These are phyloP conservation scores for Diaporthe citrichinensis DNA, from an alignment of 2,329 filamentous ascomycete species.

Conservation along the genomic window DNA sequence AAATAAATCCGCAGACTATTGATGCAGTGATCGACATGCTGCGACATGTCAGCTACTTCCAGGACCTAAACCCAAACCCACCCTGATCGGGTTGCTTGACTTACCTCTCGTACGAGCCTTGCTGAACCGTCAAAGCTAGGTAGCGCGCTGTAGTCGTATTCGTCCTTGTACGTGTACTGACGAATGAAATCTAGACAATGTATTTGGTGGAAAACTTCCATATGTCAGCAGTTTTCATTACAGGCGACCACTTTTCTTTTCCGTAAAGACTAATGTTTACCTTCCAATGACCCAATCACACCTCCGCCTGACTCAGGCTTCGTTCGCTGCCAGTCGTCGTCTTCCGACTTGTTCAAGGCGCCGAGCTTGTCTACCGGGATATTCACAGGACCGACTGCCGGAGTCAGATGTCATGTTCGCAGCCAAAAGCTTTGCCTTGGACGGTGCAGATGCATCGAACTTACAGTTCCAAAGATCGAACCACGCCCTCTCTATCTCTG, in stretches of 20 bases:
- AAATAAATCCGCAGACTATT: neutral
- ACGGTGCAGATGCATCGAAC: neutral
- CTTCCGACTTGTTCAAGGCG: conserved; percentile 1
- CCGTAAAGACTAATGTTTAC: neutral
- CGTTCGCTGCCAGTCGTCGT: neutral
- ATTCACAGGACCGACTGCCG: neutral
- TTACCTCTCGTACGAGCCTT: neutral
- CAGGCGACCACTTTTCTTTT: neutral
- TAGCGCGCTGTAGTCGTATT: neutral
- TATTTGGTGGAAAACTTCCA: neutral
- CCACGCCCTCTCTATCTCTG: neutral
- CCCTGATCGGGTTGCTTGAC: neutral
- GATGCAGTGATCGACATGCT: conserved; percentile 3
- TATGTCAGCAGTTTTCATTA: neutral
- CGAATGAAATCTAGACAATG: neutral
- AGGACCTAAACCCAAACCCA: neutral
- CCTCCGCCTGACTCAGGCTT: neutral
- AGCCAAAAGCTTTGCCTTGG: neutral
- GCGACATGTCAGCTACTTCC: neutral
- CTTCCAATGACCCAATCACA: neutral
- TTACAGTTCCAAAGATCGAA: neutral
- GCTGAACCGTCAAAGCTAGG: neutral
- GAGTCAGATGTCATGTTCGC: neutral
- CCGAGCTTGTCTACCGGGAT: neutral
- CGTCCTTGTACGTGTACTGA: neutral